Conservation (phyloP, 768 basidiomycete species). For the Boletus fagicola region DNA sequence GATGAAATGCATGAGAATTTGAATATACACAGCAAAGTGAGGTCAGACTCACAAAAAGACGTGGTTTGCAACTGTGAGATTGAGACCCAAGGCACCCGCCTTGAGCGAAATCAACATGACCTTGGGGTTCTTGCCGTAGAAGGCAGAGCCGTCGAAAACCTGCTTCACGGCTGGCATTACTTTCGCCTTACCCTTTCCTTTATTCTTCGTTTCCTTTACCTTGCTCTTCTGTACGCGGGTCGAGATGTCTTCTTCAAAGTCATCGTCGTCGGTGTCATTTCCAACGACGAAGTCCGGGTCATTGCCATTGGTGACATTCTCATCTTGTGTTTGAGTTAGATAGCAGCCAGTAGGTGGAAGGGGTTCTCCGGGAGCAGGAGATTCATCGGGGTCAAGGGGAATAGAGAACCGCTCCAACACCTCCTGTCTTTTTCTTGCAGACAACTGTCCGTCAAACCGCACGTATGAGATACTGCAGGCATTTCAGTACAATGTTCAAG, state of each 20-base stretch:
- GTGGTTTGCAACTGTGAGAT: conserved; percentile 87
- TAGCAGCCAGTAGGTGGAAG: conserved; percentile 9
- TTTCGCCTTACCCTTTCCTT: conserved; percentile 38
- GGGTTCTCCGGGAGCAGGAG: conserved; percentile 16
- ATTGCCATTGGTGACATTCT: conserved; percentile 23
- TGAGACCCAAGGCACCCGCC: conserved; percentile 82
- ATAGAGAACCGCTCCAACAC: conserved; percentile 70
- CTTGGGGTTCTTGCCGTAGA: conserved; percentile 51
- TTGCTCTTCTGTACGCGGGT: conserved; percentile 32
- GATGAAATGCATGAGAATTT: conserved; percentile 10
- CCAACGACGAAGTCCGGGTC: conserved; percentile 38
- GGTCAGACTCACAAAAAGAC: conserved; percentile 63
- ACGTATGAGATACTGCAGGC: conserved; percentile 63
- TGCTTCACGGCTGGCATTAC: conserved; percentile 15
- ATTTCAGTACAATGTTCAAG: conserved; percentile 3
- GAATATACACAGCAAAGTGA: not conserved
- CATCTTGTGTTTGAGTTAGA: conserved; percentile 15
- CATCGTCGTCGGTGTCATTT: conserved; percentile 29
- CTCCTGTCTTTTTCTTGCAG: conserved; percentile 75
- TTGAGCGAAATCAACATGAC: conserved; percentile 89
- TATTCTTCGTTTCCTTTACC: conserved; percentile 37
- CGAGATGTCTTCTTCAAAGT: conserved; percentile 32
- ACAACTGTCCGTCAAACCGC: conserved; percentile 84
- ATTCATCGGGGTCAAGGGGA: conserved; percentile 47
- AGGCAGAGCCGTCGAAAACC: conserved; percentile 21